phyloP scores from a whole-genome alignment of 1,284 basidiomycete species.

The Trametes versicolor region DNA sequence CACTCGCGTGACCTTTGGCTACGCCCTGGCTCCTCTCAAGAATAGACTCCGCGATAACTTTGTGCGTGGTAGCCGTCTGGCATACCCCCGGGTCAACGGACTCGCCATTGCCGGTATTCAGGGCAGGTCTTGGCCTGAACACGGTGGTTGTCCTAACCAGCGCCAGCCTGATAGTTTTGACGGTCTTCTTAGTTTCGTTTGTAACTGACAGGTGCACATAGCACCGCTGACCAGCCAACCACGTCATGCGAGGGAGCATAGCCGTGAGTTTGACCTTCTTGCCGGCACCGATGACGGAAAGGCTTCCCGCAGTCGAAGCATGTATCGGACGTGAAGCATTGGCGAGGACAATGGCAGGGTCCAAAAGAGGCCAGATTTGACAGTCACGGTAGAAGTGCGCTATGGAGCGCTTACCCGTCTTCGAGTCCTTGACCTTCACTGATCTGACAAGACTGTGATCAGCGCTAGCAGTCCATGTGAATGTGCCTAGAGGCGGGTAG shows the following conservation, averaged over 20 bases:
- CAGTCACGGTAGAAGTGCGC: constrained; percentile 94
- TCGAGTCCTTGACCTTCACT: constrained; percentile 81
- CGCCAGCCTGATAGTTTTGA: constrained; percentile 75
- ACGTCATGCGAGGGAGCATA: constrained; percentile 78
- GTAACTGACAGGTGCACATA: constrained; percentile 76
- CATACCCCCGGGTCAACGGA: constrained; percentile 61
- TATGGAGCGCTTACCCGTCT: constrained; percentile 74
- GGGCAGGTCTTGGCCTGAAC: constrained; percentile 65
- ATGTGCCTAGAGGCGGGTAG: too few relatives aligned
- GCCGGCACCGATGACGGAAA: constrained; percentile 69
- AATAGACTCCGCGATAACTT: constrained; percentile 71
- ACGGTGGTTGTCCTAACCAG: constrained; percentile 80
- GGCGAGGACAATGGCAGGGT: constrained; percentile 72
- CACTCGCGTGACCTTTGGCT: constrained; percentile 76
- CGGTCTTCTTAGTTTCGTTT: constrained; percentile 80
- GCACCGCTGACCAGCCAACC: constrained; percentile 90
- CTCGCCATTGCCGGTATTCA: constrained; percentile 47
- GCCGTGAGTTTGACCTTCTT: constrained; percentile 81
- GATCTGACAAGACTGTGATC: constrained; percentile 56
- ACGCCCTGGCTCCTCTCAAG: constrained; percentile 76
- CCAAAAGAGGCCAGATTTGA: constrained; percentile 84
- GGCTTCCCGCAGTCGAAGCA: constrained; percentile 63
- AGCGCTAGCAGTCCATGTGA: constrained; percentile 8
- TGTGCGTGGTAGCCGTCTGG: constrained; percentile 68
- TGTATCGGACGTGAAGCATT: constrained; percentile 71